Evolutionary conservation across 148 eudicot species (phyloP).

Genomic region (Chenopodium formosanum): DNA sequence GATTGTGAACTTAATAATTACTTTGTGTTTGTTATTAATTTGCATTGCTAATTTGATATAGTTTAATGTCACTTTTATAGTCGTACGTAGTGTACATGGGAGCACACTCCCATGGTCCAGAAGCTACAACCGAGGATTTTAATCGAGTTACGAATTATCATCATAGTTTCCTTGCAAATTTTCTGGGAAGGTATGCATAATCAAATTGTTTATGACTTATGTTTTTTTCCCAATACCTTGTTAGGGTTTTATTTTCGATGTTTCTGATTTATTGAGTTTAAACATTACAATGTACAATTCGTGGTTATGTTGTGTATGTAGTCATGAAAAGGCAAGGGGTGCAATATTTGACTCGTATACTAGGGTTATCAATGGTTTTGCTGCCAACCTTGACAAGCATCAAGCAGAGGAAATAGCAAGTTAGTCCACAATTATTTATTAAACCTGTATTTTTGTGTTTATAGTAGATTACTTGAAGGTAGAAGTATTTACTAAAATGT

Average conservation of each 20-base stretch:
- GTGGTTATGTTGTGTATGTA: neutral
- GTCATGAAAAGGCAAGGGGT: constrained; percentile 45
- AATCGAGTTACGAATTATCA: constrained; percentile 36
- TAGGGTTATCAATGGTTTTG: constrained; percentile 57
- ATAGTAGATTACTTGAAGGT: no score
- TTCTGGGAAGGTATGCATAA: constrained; percentile 44
- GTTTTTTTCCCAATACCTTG: no score
- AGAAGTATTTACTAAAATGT: no score
- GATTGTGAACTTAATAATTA: no score
- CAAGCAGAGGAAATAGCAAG: constrained; percentile 49
- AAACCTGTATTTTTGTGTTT: no score
- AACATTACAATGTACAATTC: no score
- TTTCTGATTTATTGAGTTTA: no score
- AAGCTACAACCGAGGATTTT: constrained; percentile 30
- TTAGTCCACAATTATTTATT: no score
- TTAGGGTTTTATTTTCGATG: no score
- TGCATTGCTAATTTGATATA: no score
- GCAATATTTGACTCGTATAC: constrained; percentile 53
- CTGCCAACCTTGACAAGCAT: constrained; percentile 53
- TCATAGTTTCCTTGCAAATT: constrained; percentile 45
- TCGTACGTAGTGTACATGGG: constrained; percentile 63
- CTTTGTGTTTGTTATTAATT: no score
- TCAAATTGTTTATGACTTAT: no score
- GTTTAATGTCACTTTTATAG: constrained; percentile 15
- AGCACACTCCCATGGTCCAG: constrained; percentile 41